Percentiles rank a stretch among this genome's conserved stretches.
Conservation (phyloP, 257 asterid genomes). For the Datura wrightii region DNA sequence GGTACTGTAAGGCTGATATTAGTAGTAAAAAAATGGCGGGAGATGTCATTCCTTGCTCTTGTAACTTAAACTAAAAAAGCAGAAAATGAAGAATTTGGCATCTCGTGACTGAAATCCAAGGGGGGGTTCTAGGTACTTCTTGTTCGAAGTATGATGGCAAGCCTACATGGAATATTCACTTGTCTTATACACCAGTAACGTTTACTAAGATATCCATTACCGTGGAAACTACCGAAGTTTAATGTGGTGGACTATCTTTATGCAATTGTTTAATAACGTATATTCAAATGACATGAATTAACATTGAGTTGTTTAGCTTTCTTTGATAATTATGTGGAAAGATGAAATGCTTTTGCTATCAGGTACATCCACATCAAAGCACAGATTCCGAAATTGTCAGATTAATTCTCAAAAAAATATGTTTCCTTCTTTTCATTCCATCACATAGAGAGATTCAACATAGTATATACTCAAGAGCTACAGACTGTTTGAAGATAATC, state of each 20-base stretch:
- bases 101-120: not conserved
- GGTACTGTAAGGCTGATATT: constrained; percentile 6
- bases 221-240: no score
- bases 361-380: not conserved
- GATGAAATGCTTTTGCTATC: not conserved
- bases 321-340: not conserved
- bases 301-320: not conserved
- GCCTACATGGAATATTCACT: not conserved
- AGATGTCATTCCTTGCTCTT: not conserved
- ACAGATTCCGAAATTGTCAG: not conserved
- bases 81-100: not conserved
- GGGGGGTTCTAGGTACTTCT: not conserved
- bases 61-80: not conserved
- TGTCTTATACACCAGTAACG: not conserved
- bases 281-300: not conserved
- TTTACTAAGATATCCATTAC: not conserved
- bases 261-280: no score
- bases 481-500: not conserved
- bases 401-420: not conserved
- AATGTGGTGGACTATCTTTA: no score
- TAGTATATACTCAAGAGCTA: not conserved
- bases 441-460: not conserved
- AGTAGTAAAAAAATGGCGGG: not conserved
- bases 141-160: not conserved
- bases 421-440: not conserved